phyloP scores from a whole-genome alignment of 2,329 filamentous ascomycete species.

The Phaeomoniella chlamydospora region DNA sequence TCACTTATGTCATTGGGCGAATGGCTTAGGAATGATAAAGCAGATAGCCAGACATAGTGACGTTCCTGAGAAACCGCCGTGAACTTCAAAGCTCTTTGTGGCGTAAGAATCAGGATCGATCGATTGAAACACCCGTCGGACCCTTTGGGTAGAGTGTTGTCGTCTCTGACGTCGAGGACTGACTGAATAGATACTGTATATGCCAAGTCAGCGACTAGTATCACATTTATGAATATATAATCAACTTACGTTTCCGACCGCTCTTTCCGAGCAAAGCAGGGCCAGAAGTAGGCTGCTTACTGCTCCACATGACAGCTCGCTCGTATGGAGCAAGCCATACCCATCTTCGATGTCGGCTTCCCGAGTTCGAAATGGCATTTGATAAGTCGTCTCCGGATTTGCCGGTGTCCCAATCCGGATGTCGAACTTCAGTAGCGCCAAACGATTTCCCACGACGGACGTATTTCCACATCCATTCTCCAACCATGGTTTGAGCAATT shows the following conservation, averaged over 20 bases:
- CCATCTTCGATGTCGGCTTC: conserved; percentile 81
- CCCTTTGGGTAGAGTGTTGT: conserved; percentile 69
- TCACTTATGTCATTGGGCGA: conserved; percentile 71
- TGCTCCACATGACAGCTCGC: conserved; percentile 92
- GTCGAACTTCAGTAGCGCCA: conserved; percentile 48
- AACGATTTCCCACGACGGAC: conserved; percentile 63
- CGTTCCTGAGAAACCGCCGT: conserved; percentile 71
- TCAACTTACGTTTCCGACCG: conserved; percentile 74
- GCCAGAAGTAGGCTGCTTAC: conserved; percentile 83
- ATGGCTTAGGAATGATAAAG: conserved; percentile 86
- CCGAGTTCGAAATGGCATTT: conserved; percentile 50
- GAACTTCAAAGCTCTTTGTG: conserved; percentile 87
- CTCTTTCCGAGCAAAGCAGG: conserved; percentile 84
- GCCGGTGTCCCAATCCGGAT: conserved; percentile 34
- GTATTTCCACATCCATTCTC: conserved; percentile 49
- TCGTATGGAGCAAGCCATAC: conserved; percentile 98
- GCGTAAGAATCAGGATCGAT: conserved; percentile 88
- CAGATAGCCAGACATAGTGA: conserved; percentile 89
- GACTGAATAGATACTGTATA: conserved; percentile 77
- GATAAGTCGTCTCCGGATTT: conserved; percentile 53
- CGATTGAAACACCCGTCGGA: conserved; percentile 56
- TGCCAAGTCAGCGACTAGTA: conserved; percentile 17
- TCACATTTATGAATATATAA: conserved; percentile 5
- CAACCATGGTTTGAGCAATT: conserved; percentile 96
- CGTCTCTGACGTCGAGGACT: conserved; percentile 91